These are phyloP conservation scores for Crithidia bombi DNA, from an alignment of 208 protist genomes.

Conservation along the genomic window DNA sequence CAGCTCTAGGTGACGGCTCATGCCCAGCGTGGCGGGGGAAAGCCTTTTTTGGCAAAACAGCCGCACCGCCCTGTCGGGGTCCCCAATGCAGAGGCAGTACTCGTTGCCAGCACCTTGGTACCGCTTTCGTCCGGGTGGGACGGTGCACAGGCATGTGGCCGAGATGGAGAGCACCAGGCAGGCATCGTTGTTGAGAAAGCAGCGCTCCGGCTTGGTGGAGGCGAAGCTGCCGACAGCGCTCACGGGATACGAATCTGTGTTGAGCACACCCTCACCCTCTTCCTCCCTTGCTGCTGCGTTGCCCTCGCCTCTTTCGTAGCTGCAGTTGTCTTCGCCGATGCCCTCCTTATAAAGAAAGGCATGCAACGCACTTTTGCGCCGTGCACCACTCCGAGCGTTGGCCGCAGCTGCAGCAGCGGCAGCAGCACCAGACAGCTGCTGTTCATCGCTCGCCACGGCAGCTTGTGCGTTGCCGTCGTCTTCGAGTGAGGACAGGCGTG, in stretches of 20 bases:
- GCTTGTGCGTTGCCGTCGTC: background rate
- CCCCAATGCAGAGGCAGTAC: slow-evolving; percentile 46
- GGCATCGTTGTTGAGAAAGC: slow-evolving; percentile 37
- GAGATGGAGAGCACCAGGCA: slow-evolving; percentile 63
- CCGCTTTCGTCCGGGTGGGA: slow-evolving; percentile 10
- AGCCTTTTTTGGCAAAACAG: slow-evolving; percentile 44
- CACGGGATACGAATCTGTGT: background rate
- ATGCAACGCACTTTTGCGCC: background rate
- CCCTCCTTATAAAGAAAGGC: slow-evolving; percentile 1
- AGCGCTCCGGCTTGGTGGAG: slow-evolving; percentile 18
- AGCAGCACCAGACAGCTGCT: background rate
- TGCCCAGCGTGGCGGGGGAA: background rate
- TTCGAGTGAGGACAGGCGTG: background rate
- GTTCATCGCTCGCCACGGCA: background rate
- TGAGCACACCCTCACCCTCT: background rate
- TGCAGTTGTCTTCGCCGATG: background rate
- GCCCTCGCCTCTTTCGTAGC: background rate
- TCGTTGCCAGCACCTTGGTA: slow-evolving; percentile 22
- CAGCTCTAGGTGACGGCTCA: slow-evolving; percentile 36
- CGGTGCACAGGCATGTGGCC: slow-evolving; percentile 31
- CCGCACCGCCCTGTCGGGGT: slow-evolving; percentile 40
- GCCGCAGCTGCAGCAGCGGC: background rate
- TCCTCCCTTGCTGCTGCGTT: slow-evolving; percentile 4
- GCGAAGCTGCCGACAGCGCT: slow-evolving; percentile 13
- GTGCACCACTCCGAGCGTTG: background rate